Conservation (phyloP, 352 stramenopile genomes). For the Elongisporangium senticosum region DNA sequence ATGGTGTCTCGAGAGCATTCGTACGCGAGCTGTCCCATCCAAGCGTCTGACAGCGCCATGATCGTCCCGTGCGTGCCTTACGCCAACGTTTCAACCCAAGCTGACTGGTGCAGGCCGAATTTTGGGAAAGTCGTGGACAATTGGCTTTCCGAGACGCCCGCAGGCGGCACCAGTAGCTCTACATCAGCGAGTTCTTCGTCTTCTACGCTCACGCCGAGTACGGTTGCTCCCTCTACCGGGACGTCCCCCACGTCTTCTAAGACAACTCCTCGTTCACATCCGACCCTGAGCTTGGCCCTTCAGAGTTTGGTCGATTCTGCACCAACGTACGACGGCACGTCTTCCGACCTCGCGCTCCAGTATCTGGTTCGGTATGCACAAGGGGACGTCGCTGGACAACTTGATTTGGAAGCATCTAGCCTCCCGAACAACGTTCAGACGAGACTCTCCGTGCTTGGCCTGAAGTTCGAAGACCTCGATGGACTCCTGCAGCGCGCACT, state of each 20-base stretch:
- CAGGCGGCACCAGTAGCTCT: no score
- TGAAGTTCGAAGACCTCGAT: conserved; percentile 15
- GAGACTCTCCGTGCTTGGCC: no score
- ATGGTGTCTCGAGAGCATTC: conserved; percentile 1
- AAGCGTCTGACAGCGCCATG: neutral
- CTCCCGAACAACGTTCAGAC: no score
- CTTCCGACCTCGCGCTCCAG: neutral
- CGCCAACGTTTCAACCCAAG: no score
- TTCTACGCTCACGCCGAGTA: no score
- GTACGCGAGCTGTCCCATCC: neutral
- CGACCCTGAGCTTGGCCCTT: neutral
- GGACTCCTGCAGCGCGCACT: conserved; percentile 41
- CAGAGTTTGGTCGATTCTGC: neutral
- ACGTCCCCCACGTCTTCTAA: neutral
- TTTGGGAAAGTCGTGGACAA: neutral
- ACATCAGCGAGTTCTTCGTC: no score
- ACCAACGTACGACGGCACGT: neutral
- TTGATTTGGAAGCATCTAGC: no score
- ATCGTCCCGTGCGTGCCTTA: neutral
- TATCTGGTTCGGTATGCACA: neutral
- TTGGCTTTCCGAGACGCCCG: neutral
- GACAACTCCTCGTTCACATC: neutral
- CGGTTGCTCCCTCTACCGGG: no score
- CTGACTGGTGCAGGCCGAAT: neutral
- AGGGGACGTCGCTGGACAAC: neutral